phyloP scores from a whole-genome alignment of 2,329 filamentous ascomycete genomes.

The Bipolaris bicolor region DNA sequence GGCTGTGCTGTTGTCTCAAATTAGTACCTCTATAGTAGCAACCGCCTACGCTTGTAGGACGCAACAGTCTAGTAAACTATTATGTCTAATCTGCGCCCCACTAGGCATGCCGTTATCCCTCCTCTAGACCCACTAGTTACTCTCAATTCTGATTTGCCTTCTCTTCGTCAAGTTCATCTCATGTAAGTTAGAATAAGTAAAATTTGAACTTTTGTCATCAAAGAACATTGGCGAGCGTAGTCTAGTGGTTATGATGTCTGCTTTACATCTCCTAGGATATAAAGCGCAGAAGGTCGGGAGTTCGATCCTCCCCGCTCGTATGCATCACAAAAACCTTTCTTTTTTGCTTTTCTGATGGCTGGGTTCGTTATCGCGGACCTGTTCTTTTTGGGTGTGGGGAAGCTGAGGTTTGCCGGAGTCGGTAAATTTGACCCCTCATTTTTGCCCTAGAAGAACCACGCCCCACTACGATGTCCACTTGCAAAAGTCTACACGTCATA shows the following conservation, averaged over 20 bases:
- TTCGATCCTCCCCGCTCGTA: conserved; percentile 47
- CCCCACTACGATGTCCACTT: conserved; percentile 9
- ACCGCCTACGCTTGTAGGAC: too few species aligned
- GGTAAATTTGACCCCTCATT: neutral
- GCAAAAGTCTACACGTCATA: conserved; percentile 15
- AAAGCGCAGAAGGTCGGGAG: conserved; percentile 47
- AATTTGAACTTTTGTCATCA: neutral
- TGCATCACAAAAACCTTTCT: conserved; percentile 20
- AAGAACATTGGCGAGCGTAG: conserved; percentile 19
- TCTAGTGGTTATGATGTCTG: conserved; percentile 49
- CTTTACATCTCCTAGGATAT: conserved; percentile 41
- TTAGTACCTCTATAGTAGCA: too few species aligned
- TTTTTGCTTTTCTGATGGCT: conserved; percentile 14
- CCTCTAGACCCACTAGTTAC: too few species aligned
- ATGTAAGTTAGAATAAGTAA: neutral
- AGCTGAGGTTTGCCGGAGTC: neutral
- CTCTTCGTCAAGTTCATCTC: neutral
- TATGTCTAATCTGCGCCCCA: too few species aligned
- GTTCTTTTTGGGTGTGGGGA: neutral
- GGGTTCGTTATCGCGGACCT: neutral
- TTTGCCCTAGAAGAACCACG: neutral
- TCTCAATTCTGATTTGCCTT: neutral
- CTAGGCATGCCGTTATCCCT: too few species aligned
- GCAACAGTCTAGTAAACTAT: too few species aligned
- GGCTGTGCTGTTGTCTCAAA: too few species aligned